Percentiles rank a stretch among this genome's conserved stretches.
phyloP scores from a whole-genome alignment of 2,329 filamentous ascomycete genomes.

The Cordyceps cicadae region DNA sequence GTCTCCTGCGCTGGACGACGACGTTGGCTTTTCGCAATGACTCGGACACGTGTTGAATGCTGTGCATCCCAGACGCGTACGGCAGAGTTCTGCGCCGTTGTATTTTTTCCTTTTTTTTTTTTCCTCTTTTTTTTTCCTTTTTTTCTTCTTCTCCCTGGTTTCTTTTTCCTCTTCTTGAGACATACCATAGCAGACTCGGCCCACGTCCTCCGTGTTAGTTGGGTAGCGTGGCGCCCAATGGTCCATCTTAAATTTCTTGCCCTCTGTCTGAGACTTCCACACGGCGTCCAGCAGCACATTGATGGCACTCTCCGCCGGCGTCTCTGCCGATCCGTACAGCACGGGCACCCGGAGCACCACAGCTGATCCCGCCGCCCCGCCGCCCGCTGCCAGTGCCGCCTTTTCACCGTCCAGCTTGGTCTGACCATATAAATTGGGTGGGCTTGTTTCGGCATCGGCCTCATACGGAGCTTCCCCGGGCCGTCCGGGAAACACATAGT shows the following conservation, averaged over 20 bases:
- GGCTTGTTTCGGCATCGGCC: conserved; percentile 50
- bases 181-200: conserved; percentile 62
- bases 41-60: not conserved
- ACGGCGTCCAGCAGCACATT: conserved; percentile 72
- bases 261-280: conserved; percentile 61
- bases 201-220: conserved; percentile 83
- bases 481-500: conserved; percentile 69
- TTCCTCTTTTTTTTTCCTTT: not conserved
- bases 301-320: conserved; percentile 67
- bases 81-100: not conserved
- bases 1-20: not conserved
- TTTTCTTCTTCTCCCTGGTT: not conserved
- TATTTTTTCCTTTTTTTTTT: not conserved
- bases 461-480: conserved; percentile 80
- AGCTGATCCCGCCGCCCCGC: conserved; percentile 44
- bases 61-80: not conserved
- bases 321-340: conserved; percentile 69
- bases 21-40: not conserved
- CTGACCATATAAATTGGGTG: conserved; percentile 67
- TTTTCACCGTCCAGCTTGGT: conserved; percentile 53
- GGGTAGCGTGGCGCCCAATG: conserved; percentile 80
- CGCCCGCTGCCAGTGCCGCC: conserved; percentile 58
- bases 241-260: conserved; percentile 65
- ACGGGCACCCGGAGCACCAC: conserved; percentile 75
- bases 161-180: conserved; percentile 14